Evolutionary conservation across 2,329 filamentous ascomycete species (phyloP).

Genomic region (Aspergillus sp.): DNA sequence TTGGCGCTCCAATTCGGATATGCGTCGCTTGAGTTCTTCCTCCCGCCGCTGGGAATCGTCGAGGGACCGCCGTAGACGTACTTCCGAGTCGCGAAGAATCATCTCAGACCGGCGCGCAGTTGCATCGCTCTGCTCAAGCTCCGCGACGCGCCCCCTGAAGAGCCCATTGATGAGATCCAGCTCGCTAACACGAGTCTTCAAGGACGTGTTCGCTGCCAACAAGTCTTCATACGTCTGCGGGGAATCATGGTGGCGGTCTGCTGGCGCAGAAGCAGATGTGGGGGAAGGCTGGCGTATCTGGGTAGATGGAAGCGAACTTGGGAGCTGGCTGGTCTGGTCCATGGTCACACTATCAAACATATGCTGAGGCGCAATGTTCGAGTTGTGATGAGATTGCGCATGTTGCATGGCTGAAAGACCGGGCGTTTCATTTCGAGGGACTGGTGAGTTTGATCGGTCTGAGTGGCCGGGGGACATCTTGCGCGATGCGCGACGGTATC

Average conservation of each 20-base stretch:
- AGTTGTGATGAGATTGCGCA: constrained; percentile 61
- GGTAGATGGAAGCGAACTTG: constrained; percentile 50
- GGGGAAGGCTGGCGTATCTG: constrained; percentile 61
- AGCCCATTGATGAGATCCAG: constrained; percentile 91
- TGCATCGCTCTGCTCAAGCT: constrained; percentile 75
- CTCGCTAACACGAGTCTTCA: constrained; percentile 95
- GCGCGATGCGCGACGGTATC: constrained; percentile 66
- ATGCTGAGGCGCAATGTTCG: constrained; percentile 70
- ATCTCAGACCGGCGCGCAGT: constrained; percentile 62
- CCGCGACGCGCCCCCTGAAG: constrained; percentile 70
- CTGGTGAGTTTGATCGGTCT: constrained; percentile 73
- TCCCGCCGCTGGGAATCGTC: constrained; percentile 78
- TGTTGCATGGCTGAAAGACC: constrained; percentile 57
- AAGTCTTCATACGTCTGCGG: constrained; percentile 79
- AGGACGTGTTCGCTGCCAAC: constrained; percentile 73
- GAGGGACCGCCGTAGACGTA: constrained; percentile 60
- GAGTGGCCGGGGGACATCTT: constrained; percentile 71
- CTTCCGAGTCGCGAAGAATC: constrained; percentile 55
- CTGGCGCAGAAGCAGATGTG: constrained; percentile 56
- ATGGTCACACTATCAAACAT: constrained; percentile 73
- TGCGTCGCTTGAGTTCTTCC: constrained; percentile 74
- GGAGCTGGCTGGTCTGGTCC: constrained; percentile 64
- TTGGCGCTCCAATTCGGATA: constrained; percentile 72
- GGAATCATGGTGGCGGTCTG: constrained; percentile 65
- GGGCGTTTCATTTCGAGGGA: constrained; percentile 77